These are phyloP conservation scores for Pestalotiopsis sp. DNA, from an alignment of 2,329 filamentous ascomycete species.

Conservation along the genomic window DNA sequence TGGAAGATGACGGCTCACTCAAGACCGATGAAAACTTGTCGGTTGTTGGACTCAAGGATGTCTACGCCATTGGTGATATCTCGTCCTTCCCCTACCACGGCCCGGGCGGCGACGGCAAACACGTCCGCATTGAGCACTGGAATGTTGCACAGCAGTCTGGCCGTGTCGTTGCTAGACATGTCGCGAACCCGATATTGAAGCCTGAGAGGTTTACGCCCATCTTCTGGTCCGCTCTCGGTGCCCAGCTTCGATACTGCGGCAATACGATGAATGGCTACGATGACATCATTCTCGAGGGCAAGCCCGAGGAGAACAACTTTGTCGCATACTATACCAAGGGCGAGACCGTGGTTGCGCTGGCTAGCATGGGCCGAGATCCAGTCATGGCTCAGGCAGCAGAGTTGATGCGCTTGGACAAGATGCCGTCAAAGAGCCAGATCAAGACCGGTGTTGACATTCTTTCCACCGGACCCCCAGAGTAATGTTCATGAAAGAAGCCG, in stretches of 20 bases:
- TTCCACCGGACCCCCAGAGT: constrained; percentile 38
- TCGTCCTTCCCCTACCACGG: constrained; percentile 93
- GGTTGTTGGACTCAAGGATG: constrained; percentile 74
- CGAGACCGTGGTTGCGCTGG: constrained; percentile 85
- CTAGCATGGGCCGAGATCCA: constrained; percentile 88
- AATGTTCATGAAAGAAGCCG: neutral
- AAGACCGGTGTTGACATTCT: constrained; percentile 59
- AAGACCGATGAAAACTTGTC: constrained; percentile 78
- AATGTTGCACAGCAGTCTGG: constrained; percentile 95
- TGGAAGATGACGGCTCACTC: constrained; percentile 85
- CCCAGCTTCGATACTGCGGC: constrained; percentile 90
- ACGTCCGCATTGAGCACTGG: constrained; percentile 93
- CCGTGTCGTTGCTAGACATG: constrained; percentile 74
- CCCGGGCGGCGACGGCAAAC: constrained; percentile 73
- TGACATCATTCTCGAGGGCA: constrained; percentile 77
- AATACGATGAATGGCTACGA: constrained; percentile 84
- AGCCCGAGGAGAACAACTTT: constrained; percentile 77
- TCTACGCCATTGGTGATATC: constrained; percentile 94
- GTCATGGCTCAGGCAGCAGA: constrained; percentile 80
- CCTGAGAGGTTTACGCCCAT: constrained; percentile 82
- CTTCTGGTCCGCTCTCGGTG: constrained; percentile 93
- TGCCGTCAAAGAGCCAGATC: constrained; percentile 80
- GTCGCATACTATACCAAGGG: constrained; percentile 86
- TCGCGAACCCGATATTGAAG: constrained; percentile 63
- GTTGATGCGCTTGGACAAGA: constrained; percentile 79